These are phyloP conservation scores for Eucalyptus pauciflora DNA, from an alignment of 345 rosid genomes.

Conservation along the genomic window DNA sequence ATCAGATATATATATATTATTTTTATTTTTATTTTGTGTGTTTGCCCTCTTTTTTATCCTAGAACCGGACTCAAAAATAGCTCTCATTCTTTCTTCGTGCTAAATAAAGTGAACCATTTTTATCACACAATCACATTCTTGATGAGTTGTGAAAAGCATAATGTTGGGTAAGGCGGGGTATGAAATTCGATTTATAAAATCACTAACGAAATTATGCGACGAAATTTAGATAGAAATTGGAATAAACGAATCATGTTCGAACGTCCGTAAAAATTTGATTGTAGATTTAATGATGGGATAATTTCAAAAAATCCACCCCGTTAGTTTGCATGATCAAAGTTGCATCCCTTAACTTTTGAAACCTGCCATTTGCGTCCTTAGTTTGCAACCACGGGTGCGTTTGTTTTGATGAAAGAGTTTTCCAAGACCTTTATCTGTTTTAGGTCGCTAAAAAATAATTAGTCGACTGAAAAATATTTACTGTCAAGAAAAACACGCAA, in stretches of 20 bases:
- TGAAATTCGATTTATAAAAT: not conserved
- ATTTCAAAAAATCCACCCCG: not conserved
- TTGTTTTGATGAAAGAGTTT: not conserved
- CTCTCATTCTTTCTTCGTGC: not conserved
- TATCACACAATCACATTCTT: not conserved
- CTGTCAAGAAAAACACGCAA: accelerated
- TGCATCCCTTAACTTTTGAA: not conserved
- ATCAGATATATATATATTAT: too few relatives aligned
- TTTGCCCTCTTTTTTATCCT: too few relatives aligned
- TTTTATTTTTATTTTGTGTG: accelerated
- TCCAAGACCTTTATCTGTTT: accelerated
- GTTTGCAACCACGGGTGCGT: accelerated
- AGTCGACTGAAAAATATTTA: not conserved
- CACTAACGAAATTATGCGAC: not conserved
- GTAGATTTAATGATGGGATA: not conserved
- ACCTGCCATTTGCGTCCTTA: not conserved
- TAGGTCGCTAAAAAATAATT: not conserved
- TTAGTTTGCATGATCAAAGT: not conserved
- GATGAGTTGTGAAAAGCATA: not conserved
- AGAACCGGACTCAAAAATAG: not conserved
- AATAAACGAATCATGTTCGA: not conserved
- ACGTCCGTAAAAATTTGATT: not conserved
- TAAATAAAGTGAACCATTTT: not conserved
- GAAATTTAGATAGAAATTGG: not conserved
- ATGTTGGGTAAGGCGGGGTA: not conserved